phyloP scores from a whole-genome alignment of 2,329 filamentous ascomycete genomes.

The Neopestalotiopsis sp. region DNA sequence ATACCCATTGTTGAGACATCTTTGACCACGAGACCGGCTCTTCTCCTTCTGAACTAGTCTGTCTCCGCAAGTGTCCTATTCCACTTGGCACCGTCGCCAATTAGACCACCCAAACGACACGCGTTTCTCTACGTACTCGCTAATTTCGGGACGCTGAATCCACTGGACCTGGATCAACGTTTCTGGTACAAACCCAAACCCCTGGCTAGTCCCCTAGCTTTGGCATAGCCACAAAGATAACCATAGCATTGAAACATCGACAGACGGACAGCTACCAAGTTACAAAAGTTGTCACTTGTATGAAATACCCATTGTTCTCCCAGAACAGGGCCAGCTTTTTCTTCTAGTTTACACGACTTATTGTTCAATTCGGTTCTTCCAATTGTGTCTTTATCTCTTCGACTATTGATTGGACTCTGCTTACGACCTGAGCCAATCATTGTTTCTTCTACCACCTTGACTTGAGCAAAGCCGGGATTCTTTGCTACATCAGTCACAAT shows the following conservation, averaged over 20 bases:
- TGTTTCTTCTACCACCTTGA: slow-evolving; percentile 2
- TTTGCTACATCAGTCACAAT: slow-evolving; percentile 39
- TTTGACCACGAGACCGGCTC: background rate
- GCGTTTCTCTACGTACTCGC: slow-evolving; percentile 17
- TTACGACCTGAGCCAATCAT: slow-evolving; percentile 1
- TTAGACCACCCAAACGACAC: slow-evolving; percentile 12
- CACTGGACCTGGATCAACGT: slow-evolving; percentile 21
- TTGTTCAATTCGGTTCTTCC: background rate
- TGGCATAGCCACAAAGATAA: slow-evolving; percentile 20
- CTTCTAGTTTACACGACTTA: background rate
- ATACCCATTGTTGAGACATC: background rate
- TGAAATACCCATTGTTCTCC: slow-evolving; percentile 12
- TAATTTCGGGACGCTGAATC: slow-evolving; percentile 17
- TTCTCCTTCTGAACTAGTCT: background rate
- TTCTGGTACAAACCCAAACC: slow-evolving; percentile 19
- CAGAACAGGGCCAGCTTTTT: background rate
- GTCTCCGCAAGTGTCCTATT: background rate
- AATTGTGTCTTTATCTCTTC: background rate
- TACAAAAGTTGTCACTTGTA: slow-evolving; percentile 17
- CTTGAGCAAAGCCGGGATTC: background rate
- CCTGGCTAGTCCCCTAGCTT: slow-evolving; percentile 21
- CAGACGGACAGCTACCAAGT: background rate
- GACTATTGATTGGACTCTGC: background rate
- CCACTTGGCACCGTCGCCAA: slow-evolving; percentile 3
- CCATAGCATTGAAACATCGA: slow-evolving; percentile 13